Percentiles rank a stretch among this genome's conserved stretches.
Evolutionary conservation across 768 basidiomycete genomes (phyloP).

Genomic region (Pleurotus platypus): DNA sequence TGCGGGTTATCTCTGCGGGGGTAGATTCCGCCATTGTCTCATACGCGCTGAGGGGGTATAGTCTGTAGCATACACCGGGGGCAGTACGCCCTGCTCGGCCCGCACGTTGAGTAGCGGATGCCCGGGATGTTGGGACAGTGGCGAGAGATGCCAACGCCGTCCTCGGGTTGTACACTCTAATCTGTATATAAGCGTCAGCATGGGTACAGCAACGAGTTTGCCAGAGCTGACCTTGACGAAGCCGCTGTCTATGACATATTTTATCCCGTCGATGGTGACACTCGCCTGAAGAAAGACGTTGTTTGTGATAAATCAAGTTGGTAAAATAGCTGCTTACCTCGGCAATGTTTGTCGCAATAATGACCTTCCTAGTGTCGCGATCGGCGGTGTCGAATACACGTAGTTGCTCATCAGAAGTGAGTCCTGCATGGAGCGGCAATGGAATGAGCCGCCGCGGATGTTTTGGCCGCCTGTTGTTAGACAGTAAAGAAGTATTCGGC

Average conservation of each 20-base stretch:
- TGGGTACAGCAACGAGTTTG: neutral
- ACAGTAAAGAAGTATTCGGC: conserved; percentile 3
- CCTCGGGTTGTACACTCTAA: conserved; percentile 86
- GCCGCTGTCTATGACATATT: conserved; percentile 91
- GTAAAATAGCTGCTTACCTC: conserved; percentile 47
- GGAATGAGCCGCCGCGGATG: conserved; percentile 57
- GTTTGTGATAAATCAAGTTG: neutral
- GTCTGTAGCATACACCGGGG: conserved; percentile 86
- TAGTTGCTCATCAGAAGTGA: conserved; percentile 85
- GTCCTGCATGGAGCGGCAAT: conserved; percentile 84
- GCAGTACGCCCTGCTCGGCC: conserved; percentile 95
- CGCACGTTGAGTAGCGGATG: conserved; percentile 90
- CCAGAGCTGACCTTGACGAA: conserved; percentile 76
- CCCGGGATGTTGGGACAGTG: conserved; percentile 78
- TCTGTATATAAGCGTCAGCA: conserved; percentile 37
- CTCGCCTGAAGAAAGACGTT: conserved; percentile 59
- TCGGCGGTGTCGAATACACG: conserved; percentile 77
- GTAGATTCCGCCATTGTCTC: conserved; percentile 63
- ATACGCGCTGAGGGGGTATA: conserved; percentile 71
- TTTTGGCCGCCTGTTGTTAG: conserved; percentile 40
- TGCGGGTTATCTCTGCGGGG: conserved; percentile 86
- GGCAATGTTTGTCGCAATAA: conserved; percentile 94
- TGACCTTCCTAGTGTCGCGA: conserved; percentile 80
- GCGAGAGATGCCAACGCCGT: conserved; percentile 82
- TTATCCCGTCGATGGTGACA: conserved; percentile 94